Conservation (phyloP, 2,329 filamentous ascomycete species). For the Magnaporthiopsis poae region DNA sequence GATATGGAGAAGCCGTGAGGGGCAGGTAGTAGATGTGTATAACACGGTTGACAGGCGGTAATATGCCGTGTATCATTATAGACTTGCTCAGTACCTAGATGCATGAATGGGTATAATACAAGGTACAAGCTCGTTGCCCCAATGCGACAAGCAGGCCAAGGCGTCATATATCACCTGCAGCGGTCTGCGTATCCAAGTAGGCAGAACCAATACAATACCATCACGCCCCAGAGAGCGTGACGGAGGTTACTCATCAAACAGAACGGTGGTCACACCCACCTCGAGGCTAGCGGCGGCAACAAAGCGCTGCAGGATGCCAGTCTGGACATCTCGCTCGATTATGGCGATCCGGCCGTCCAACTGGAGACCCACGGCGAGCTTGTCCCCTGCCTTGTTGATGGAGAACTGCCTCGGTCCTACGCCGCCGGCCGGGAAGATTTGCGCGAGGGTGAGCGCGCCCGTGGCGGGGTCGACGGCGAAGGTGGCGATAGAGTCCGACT, state of each 20-base stretch:
- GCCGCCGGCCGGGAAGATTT: constrained; percentile 56
- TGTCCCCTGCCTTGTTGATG: constrained; percentile 52
- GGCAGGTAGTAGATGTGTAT: too few relatives aligned
- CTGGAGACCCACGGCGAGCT: constrained; percentile 59
- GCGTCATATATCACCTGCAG: neutral
- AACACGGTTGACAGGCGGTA: too few relatives aligned
- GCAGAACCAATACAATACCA: neutral
- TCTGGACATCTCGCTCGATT: constrained; percentile 47
- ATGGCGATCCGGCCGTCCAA: constrained; percentile 50
- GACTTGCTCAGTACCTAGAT: too few relatives aligned
- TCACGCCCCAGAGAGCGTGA: neutral
- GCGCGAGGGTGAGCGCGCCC: constrained; percentile 46
- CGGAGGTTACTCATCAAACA: constrained; percentile 28
- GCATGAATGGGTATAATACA: neutral
- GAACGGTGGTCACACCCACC: constrained; percentile 35
- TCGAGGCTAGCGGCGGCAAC: constrained; percentile 31
- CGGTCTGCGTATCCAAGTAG: neutral
- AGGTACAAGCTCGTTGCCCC: neutral
- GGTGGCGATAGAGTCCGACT: constrained; percentile 55
- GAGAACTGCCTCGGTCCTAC: constrained; percentile 57
- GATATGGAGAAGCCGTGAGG: neutral
- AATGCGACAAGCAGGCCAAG: neutral
- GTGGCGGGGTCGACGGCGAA: constrained; percentile 45
- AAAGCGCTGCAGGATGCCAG: constrained; percentile 45
- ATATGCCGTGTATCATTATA: too few relatives aligned